Conservation (phyloP, 306 rosid species). For the Cyclanthera cordifolia region DNA sequence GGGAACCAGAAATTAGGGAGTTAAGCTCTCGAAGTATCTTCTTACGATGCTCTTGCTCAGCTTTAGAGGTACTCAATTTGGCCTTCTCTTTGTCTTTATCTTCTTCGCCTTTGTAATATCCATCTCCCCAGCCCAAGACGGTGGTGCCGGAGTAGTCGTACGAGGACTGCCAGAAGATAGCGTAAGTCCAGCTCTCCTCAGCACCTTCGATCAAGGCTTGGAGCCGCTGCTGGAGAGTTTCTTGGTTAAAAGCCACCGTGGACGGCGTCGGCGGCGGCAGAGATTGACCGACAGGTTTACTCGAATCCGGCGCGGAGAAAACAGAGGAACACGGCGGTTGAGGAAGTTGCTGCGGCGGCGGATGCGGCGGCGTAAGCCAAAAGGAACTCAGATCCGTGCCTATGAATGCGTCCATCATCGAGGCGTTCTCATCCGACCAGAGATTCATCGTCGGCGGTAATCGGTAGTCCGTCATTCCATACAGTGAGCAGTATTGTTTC, state of each 20-base stretch:
- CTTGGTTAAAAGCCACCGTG: constrained; percentile 45
- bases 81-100: constrained; percentile 36
- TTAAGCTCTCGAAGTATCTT: constrained; percentile 76
- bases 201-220: constrained; percentile 72
- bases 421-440: constrained; percentile 77
- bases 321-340: constrained; percentile 31
- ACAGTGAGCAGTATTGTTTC: not conserved
- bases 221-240: constrained; percentile 77
- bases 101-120: constrained; percentile 82
- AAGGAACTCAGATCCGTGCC: constrained; percentile 62
- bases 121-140: constrained; percentile 87
- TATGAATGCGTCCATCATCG: constrained; percentile 83
- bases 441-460: constrained; percentile 52
- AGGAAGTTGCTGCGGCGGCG: constrained; percentile 14
- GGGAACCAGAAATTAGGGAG: constrained; percentile 64
- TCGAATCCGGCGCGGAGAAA: constrained; percentile 24
- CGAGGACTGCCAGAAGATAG: constrained; percentile 90
- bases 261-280: constrained; percentile 7
- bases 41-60: constrained; percentile 72
- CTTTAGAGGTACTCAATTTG: constrained; percentile 24
- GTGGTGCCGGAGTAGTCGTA: constrained; percentile 44
- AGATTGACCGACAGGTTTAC: constrained; percentile 15
- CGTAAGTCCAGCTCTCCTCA: constrained; percentile 70
- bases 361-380: constrained; percentile 34
- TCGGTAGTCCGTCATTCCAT: constrained; percentile 43